Percentiles rank a stretch among this genome's conserved stretches.
These are phyloP conservation scores for Pseudocercospora fijiensis DNA, from an alignment of 2,329 filamentous ascomycete species.

Conservation along the genomic window DNA sequence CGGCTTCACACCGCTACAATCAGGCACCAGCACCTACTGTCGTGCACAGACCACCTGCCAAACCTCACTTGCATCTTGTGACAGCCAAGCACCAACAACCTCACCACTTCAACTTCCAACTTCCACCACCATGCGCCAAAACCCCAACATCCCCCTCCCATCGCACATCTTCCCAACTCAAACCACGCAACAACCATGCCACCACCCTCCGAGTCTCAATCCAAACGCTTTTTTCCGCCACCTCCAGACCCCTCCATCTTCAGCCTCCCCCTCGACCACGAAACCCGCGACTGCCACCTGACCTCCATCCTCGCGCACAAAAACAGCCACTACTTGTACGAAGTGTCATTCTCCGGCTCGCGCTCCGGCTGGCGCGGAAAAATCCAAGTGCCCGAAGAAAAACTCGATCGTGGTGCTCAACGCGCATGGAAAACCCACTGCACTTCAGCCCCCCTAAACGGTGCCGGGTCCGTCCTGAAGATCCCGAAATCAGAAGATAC, in stretches of 20 bases:
- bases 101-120: not conserved
- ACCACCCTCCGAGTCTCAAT: not conserved
- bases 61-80: not conserved
- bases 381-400: not conserved
- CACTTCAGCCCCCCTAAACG: not conserved
- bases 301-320: not conserved
- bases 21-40: not conserved
- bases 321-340: not conserved
- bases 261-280: conserved; percentile 1
- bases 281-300: not conserved
- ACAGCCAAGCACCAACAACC: not conserved
- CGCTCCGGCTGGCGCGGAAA: not conserved
- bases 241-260: not conserved
- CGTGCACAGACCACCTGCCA: not conserved
- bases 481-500: not conserved
- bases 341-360: not conserved
- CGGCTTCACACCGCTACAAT: not conserved
- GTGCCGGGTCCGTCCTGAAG: not conserved
- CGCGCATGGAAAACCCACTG: not conserved
- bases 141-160: not conserved
- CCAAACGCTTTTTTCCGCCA: not conserved
- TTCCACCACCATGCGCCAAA: not conserved
- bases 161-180: not conserved
- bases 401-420: not conserved
- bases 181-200: not conserved